Evolutionary conservation across 2,329 filamentous ascomycete species (phyloP).

Genomic region (Grosmannia clavigera): DNA sequence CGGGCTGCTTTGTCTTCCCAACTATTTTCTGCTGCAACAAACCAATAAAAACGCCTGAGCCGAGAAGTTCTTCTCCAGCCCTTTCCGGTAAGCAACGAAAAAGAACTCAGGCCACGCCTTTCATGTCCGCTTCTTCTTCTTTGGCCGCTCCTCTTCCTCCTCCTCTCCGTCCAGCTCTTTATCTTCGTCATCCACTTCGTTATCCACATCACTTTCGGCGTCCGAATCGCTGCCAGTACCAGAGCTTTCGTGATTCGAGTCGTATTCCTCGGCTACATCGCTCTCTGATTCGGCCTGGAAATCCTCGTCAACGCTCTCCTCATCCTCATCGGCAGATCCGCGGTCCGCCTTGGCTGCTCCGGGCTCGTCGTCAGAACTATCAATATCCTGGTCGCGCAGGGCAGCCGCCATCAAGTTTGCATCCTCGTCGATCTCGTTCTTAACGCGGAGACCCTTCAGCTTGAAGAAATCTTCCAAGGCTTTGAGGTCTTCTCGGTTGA

Average conservation of each 20-base stretch:
- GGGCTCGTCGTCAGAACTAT: slow-evolving; percentile 72
- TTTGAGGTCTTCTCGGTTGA: slow-evolving; percentile 95
- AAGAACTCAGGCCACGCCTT: neutral
- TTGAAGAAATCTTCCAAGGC: slow-evolving; percentile 97
- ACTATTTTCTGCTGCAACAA: neutral
- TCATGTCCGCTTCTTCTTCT: slow-evolving; percentile 28
- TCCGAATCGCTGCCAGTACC: slow-evolving; percentile 57
- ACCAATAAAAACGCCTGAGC: neutral
- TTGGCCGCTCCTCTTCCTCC: slow-evolving; percentile 25
- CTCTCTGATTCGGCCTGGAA: slow-evolving; percentile 87
- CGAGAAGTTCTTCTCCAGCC: neutral
- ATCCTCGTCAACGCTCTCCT: slow-evolving; percentile 91
- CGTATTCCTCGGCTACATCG: slow-evolving; percentile 92
- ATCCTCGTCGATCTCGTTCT: slow-evolving; percentile 98
- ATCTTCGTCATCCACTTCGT: slow-evolving; percentile 35
- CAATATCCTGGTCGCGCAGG: slow-evolving; percentile 71
- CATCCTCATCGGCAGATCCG: slow-evolving; percentile 89
- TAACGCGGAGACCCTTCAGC: slow-evolving; percentile 84
- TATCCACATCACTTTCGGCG: slow-evolving; percentile 48
- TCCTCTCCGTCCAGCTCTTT: slow-evolving; percentile 30
- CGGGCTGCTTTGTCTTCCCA: neutral
- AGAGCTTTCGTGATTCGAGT: slow-evolving; percentile 80
- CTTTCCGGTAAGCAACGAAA: neutral
- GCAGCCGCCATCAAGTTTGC: slow-evolving; percentile 69
- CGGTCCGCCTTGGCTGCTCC: slow-evolving; percentile 60